These are phyloP conservation scores for Ogataea glucozyma DNA, from an alignment of 805 yeast species.

Conservation along the genomic window DNA sequence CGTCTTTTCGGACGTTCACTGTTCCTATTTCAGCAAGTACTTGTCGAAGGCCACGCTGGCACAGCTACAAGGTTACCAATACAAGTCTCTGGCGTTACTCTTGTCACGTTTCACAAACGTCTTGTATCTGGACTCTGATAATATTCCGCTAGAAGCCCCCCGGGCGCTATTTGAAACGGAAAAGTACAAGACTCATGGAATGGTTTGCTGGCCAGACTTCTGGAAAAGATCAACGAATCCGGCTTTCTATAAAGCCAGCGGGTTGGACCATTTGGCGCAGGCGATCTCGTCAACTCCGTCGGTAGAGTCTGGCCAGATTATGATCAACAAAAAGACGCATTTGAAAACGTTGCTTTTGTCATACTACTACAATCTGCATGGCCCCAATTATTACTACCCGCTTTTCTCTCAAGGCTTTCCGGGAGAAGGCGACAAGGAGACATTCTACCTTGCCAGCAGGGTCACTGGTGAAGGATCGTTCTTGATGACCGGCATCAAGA, in stretches of 20 bases:
- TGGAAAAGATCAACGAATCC: slow-evolving; percentile 69
- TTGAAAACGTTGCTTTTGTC: slow-evolving; percentile 57
- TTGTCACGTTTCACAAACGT: slow-evolving; percentile 47
- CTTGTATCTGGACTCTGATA: slow-evolving; percentile 51
- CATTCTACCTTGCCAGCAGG: slow-evolving; percentile 69
- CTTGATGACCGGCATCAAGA: slow-evolving; percentile 31
- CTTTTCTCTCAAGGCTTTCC: slow-evolving; percentile 70
- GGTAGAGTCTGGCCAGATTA: slow-evolving; percentile 69
- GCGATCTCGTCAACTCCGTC: slow-evolving; percentile 50
- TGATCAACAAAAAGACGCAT: slow-evolving; percentile 62
- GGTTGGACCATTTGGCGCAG: slow-evolving; percentile 36
- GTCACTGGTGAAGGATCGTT: slow-evolving; percentile 35
- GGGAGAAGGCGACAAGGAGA: slow-evolving; percentile 82
- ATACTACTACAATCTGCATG: slow-evolving; percentile 64
- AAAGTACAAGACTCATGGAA: slow-evolving; percentile 44
- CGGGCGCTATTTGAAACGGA: slow-evolving; percentile 45
- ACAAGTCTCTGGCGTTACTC: slow-evolving; percentile 49
- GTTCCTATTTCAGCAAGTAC: slow-evolving; percentile 44
- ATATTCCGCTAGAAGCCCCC: slow-evolving; percentile 43
- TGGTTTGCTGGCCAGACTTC: slow-evolving; percentile 66
- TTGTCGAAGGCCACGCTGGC: slow-evolving; percentile 26
- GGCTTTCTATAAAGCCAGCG: slow-evolving; percentile 49
- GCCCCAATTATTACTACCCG: slow-evolving; percentile 68
- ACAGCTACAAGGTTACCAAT: slow-evolving; percentile 44
- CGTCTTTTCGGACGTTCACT: slow-evolving; percentile 38